Evolutionary conservation across 2,329 filamentous ascomycete genomes (phyloP).

Genomic region (Neonectria neomacrospora): DNA sequence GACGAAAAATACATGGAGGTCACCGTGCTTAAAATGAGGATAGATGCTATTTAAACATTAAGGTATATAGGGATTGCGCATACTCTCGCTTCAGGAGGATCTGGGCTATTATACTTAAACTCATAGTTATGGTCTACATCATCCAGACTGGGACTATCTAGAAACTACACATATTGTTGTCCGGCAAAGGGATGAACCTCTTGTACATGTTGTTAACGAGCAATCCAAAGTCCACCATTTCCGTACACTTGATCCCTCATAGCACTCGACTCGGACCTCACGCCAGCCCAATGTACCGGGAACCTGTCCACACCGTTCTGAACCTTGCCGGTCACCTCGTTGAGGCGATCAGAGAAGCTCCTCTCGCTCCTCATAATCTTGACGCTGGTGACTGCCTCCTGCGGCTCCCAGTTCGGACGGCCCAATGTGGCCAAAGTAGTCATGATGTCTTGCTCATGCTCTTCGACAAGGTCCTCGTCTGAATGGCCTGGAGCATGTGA

Average conservation of each 20-base stretch:
- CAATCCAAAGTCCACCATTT: slow-evolving; percentile 61
- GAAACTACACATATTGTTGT: neutral
- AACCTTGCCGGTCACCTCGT: slow-evolving; percentile 59
- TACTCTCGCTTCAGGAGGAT: too few relatives aligned
- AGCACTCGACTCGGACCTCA: slow-evolving; percentile 62
- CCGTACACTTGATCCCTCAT: slow-evolving; percentile 62
- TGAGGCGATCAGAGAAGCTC: slow-evolving; percentile 57
- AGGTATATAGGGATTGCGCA: too few relatives aligned
- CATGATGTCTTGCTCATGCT: slow-evolving; percentile 54
- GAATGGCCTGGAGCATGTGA: slow-evolving; percentile 33
- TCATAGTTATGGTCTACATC: too few relatives aligned
- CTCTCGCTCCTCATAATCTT: slow-evolving; percentile 54
- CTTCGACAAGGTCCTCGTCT: slow-evolving; percentile 42
- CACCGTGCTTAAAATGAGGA: too few relatives aligned
- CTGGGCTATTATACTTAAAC: too few relatives aligned
- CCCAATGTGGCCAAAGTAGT: slow-evolving; percentile 59
- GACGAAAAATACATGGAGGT: too few relatives aligned
- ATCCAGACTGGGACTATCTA: too few relatives aligned
- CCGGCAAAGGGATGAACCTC: neutral
- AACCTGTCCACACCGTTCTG: slow-evolving; percentile 68
- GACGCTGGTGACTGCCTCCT: slow-evolving; percentile 52
- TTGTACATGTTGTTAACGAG: slow-evolving; percentile 33
- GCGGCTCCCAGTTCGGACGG: slow-evolving; percentile 58
- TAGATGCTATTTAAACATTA: too few relatives aligned
- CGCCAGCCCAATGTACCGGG: slow-evolving; percentile 67